These are phyloP conservation scores for Sugiyamaella pinicola DNA, from an alignment of 1,139 yeast species.

Conservation along the genomic window DNA sequence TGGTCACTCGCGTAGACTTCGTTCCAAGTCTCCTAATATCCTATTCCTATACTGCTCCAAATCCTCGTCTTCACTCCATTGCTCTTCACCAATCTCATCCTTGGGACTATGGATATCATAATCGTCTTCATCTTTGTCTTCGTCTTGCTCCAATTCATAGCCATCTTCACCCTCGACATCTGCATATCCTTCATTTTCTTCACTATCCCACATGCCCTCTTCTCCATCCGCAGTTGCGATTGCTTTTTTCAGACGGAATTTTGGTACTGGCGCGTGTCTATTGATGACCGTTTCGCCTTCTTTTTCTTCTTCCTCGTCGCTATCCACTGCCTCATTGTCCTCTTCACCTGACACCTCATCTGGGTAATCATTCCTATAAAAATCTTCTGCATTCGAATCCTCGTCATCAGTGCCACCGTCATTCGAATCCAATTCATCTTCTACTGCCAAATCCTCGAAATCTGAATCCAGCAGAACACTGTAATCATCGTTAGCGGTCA, in stretches of 20 bases:
- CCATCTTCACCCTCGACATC: conserved; percentile 27
- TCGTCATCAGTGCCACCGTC: conserved; percentile 58
- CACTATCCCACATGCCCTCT: conserved; percentile 16
- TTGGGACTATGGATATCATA: conserved; percentile 17
- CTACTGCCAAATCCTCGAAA: conserved; percentile 55
- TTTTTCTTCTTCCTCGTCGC: conserved; percentile 8
- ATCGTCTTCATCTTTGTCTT: conserved; percentile 26
- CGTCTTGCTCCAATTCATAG: conserved; percentile 24
- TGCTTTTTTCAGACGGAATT: conserved; percentile 38
- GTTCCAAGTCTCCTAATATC: conserved; percentile 33
- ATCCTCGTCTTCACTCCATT: conserved; percentile 36
- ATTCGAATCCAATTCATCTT: conserved; percentile 45
- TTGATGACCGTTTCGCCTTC: conserved; percentile 50
- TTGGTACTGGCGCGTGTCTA: conserved; percentile 20
- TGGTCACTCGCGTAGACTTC: conserved; percentile 19
- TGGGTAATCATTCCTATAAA: conserved; percentile 91
- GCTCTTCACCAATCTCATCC: conserved; percentile 20
- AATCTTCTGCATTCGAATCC: conserved; percentile 83
- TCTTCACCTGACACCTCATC: conserved; percentile 60
- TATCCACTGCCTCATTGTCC: conserved; percentile 15
- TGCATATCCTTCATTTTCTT: neutral
- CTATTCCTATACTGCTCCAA: conserved; percentile 37
- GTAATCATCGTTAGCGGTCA: conserved; percentile 6
- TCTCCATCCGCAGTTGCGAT: conserved; percentile 25
- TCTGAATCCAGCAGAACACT: conserved; percentile 53